Percentiles rank a stretch among this genome's conserved stretches.
These are phyloP conservation scores for Colletotrichum coccodes DNA, from an alignment of 2,329 filamentous ascomycete genomes.

Conservation along the genomic window DNA sequence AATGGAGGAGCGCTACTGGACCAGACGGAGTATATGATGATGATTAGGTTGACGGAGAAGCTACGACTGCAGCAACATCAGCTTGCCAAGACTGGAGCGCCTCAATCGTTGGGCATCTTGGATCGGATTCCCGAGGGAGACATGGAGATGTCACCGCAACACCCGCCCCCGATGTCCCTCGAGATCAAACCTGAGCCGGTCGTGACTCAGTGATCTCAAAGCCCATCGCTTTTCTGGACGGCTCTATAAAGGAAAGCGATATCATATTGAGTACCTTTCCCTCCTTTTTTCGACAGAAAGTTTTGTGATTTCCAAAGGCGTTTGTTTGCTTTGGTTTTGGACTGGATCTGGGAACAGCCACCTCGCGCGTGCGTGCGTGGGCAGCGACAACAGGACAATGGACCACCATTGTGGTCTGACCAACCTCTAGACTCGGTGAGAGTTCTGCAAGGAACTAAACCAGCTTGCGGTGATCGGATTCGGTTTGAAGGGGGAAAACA, in stretches of 20 bases:
- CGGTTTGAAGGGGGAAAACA: constrained; percentile 2
- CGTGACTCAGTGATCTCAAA: constrained; percentile 41
- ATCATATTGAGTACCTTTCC: not conserved
- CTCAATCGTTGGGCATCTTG: constrained; percentile 56
- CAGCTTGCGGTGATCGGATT: constrained; percentile 21
- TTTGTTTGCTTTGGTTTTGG: constrained; percentile 20
- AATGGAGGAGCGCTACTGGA: constrained; percentile 75
- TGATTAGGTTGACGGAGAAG: constrained; percentile 88
- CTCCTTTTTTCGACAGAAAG: not conserved
- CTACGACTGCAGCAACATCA: constrained; percentile 73
- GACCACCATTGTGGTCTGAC: constrained; percentile 19
- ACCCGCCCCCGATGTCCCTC: constrained; percentile 23
- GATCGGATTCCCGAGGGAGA: constrained; percentile 69
- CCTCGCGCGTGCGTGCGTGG: not conserved
- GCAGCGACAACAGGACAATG: constrained; percentile 14
- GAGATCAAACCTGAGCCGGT: constrained; percentile 46
- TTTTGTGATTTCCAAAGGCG: not conserved
- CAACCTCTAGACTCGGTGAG: constrained; percentile 27
- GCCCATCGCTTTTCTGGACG: not conserved
- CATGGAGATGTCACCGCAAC: constrained; percentile 52
- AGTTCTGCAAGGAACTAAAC: constrained; percentile 30
- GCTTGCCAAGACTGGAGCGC: constrained; percentile 39
- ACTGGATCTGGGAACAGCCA: not conserved
- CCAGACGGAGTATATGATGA: constrained; percentile 79
- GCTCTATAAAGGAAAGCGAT: not conserved